phyloP scores from a whole-genome alignment of 2,329 filamentous ascomycete species.

The Alternaria sp. region DNA sequence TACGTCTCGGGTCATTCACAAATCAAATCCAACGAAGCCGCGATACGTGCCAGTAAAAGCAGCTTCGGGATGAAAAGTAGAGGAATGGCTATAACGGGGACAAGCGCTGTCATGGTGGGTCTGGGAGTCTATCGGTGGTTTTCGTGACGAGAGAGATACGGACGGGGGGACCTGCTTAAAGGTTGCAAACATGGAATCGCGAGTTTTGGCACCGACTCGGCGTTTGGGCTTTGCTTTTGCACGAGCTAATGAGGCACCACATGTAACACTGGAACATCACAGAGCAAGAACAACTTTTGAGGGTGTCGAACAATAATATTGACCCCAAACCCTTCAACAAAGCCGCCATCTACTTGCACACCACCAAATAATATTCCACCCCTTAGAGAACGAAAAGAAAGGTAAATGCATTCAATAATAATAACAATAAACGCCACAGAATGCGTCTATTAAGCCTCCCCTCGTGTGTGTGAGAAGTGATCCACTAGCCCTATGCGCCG shows the following conservation, averaged over 20 bases:
- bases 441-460: constrained; percentile 37
- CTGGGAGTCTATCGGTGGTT: constrained; percentile 56
- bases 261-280: background rate
- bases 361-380: constrained; percentile 26
- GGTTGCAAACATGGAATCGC: background rate
- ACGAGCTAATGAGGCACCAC: background rate
- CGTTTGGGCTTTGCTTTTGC: background rate
- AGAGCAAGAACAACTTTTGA: background rate
- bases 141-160: constrained; percentile 29
- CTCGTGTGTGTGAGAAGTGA: constrained; percentile 33
- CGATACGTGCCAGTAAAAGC: constrained; percentile 54
- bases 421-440: constrained; percentile 36
- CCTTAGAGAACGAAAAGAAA: constrained; percentile 18
- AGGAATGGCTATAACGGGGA: constrained; percentile 52
- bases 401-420: constrained; percentile 26
- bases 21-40: constrained; percentile 52
- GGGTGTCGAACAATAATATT: constrained; percentile 1
- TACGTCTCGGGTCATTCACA: constrained; percentile 58
- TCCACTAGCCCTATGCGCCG: constrained; percentile 30
- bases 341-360: constrained; percentile 8
- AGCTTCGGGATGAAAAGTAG: constrained; percentile 55
- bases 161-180: background rate
- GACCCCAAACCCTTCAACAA: background rate
- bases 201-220: background rate
- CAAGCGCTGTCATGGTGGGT: constrained; percentile 54